phyloP scores from a whole-genome alignment of 441 rosid species.

The Jatropha podagrica region DNA sequence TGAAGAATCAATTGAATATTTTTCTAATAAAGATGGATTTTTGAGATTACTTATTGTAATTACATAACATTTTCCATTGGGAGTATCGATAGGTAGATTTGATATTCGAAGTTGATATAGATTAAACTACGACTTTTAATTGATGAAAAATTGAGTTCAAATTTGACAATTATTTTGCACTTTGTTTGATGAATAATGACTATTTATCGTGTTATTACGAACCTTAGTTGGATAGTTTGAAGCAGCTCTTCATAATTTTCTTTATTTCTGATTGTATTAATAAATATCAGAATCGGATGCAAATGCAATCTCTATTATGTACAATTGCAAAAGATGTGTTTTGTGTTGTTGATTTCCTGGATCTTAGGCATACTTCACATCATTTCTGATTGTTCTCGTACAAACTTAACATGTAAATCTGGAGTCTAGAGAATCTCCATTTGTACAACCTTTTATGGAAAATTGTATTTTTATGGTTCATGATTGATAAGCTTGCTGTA shows the following conservation, averaged over 20 bases:
- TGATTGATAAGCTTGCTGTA: constrained; percentile 1
- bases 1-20: not conserved
- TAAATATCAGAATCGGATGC: not conserved
- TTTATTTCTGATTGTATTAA: not conserved
- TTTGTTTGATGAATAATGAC: not conserved
- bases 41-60: constrained; percentile 1
- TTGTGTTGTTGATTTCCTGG: too few relatives aligned
- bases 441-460: not conserved
- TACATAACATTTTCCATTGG: not conserved
- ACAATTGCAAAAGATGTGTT: too few relatives aligned
- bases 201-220: not conserved
- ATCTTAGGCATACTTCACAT: too few relatives aligned
- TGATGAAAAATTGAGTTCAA: not conserved
- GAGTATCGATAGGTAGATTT: not conserved
- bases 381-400: too few relatives aligned
- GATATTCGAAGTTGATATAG: not conserved
- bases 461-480: not conserved
- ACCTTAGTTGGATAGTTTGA: not conserved
- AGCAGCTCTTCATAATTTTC: not conserved
- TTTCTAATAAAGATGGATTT: not conserved
- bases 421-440: not conserved
- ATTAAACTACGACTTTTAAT: constrained; percentile 7
- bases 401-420: too few relatives aligned
- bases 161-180: not conserved
- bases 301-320: not conserved